A percentile compares a stretch with the other conserved stretches of the same genome.
These are phyloP conservation scores for Eutrema heterophyllum DNA, from an alignment of 345 rosid species.

Conservation along the genomic window DNA sequence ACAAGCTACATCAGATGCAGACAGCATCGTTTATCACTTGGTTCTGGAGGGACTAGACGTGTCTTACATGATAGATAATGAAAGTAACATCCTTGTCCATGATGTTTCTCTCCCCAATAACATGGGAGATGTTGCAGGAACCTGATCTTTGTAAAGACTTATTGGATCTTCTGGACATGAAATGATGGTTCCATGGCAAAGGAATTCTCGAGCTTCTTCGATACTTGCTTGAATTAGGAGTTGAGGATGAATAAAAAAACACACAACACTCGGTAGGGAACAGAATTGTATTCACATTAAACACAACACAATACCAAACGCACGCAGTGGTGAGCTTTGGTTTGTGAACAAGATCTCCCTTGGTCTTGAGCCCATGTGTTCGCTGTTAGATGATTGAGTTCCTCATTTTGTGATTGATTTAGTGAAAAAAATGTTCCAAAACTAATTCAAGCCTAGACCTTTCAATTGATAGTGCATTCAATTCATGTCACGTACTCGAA, in stretches of 20 bases:
- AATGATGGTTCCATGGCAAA: neutral
- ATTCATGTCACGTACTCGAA: too few species aligned
- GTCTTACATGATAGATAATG: conserved; percentile 56
- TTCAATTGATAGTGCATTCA: neutral
- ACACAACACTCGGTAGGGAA: neutral
- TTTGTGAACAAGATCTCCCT: neutral
- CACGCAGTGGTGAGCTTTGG: neutral
- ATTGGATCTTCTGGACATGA: neutral
- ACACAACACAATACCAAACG: neutral
- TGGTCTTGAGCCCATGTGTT: neutral
- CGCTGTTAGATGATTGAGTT: neutral
- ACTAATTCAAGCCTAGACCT: neutral
- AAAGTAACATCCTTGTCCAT: conserved; percentile 58
- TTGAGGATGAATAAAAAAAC: neutral
- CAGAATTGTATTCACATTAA: neutral
- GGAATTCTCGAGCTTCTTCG: neutral
- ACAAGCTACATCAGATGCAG: conserved; percentile 21
- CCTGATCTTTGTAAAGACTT: conserved; percentile 3
- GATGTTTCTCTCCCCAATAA: conserved; percentile 30
- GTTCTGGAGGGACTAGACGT: conserved; percentile 70
- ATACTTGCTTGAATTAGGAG: neutral
- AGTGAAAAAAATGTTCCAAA: neutral
- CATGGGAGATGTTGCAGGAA: conserved; percentile 6
- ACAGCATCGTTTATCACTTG: conserved; percentile 52
- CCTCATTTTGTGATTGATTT: neutral